These are phyloP conservation scores for Trametes hirsuta DNA, from an alignment of 1,284 basidiomycete genomes.

Conservation along the genomic window DNA sequence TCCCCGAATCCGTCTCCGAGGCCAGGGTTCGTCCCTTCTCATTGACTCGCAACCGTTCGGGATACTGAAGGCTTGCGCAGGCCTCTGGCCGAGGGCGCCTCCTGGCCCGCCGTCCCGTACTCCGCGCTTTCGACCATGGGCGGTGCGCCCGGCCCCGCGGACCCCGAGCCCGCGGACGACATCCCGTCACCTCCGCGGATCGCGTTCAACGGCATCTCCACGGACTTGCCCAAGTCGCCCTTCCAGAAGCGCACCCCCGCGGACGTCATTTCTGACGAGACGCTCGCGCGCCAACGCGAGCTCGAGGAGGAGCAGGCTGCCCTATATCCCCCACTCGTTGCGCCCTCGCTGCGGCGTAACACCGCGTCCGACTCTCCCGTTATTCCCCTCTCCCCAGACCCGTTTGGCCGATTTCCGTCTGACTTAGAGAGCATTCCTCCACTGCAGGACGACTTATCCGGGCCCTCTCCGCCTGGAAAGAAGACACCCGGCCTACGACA, in stretches of 20 bases:
- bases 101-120: constrained; percentile 44
- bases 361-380: constrained; percentile 44
- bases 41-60: constrained; percentile 19
- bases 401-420: constrained; percentile 72
- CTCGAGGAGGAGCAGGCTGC: constrained; percentile 47
- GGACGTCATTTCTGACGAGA: constrained; percentile 45
- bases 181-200: constrained; percentile 59
- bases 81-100: constrained; percentile 28
- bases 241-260: constrained; percentile 38
- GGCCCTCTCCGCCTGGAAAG: constrained; percentile 2
- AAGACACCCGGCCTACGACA: constrained; percentile 15
- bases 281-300: constrained; percentile 54
- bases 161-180: constrained; percentile 22
- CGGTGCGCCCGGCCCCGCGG: constrained; percentile 4
- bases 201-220: constrained; percentile 69
- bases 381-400: constrained; percentile 78
- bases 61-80: constrained; percentile 21
- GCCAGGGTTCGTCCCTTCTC: constrained; percentile 25
- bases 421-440: constrained; percentile 37
- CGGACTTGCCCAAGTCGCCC: constrained; percentile 52
- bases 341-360: constrained; percentile 32
- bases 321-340: constrained; percentile 46
- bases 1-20: constrained; percentile 19
- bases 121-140: constrained; percentile 32
- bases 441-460: constrained; percentile 19